These are phyloP conservation scores for Climacium dendroides DNA, from an alignment of 225 moss, liverwort and hornwort species.

Conservation along the genomic window DNA sequence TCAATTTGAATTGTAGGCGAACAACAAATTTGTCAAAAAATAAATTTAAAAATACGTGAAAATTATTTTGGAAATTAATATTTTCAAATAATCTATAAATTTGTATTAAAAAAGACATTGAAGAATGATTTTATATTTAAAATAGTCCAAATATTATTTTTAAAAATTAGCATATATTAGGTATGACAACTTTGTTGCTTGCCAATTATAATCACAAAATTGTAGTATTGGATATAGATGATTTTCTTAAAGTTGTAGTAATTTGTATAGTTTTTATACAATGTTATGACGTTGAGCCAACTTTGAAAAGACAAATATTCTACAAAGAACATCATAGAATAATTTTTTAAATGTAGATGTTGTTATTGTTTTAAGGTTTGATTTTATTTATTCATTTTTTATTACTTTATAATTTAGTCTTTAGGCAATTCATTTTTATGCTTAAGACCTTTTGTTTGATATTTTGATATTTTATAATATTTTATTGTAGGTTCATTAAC, in stretches of 20 bases:
- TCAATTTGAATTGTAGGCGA: background rate
- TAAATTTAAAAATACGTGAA: accelerated
- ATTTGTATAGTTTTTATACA: no score
- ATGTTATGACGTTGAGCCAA: background rate
- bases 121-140: background rate
- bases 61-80: background rate
- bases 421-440: no score
- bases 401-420: background rate
- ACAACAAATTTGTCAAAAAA: background rate
- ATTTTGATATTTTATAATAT: no score
- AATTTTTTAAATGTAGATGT: background rate
- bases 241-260: no score
- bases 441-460: no score
- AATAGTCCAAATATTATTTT: accelerated
- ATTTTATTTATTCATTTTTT: no score
- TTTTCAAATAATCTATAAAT: background rate
- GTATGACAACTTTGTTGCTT: background rate
- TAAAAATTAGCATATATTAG: no score
- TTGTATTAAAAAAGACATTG: accelerated
- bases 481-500: background rate
- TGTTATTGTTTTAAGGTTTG: no score
- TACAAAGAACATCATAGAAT: background rate
- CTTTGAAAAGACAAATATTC: background rate
- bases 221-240: no score
- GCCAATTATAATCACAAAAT: background rate